phyloP scores from a whole-genome alignment of 2,329 filamentous ascomycete genomes.

The Lachnellula willkommii region DNA sequence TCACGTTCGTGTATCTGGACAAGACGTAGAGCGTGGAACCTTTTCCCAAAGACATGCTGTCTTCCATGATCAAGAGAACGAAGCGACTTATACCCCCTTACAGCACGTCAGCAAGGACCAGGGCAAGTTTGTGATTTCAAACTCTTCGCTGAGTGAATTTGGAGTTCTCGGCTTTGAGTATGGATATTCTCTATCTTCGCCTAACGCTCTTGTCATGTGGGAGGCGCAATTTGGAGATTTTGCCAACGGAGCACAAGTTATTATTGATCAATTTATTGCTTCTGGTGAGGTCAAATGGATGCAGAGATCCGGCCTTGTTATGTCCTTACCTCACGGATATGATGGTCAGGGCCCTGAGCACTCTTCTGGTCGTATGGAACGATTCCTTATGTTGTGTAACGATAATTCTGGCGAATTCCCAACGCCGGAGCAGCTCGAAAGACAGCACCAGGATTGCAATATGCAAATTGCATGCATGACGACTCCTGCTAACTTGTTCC shows the following conservation, averaged over 20 bases:
- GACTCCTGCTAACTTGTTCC: constrained; percentile 93
- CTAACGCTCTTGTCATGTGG: constrained; percentile 98
- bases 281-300: constrained; percentile 99
- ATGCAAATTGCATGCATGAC: constrained; percentile 99
- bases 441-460: constrained; percentile 99
- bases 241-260: constrained; percentile 98
- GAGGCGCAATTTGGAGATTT: constrained; percentile 99
- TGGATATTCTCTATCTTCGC: constrained; percentile 93
- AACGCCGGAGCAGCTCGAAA: constrained; percentile 77
- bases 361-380: constrained; percentile 94
- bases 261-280: constrained; percentile 98
- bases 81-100: constrained; percentile 87
- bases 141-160: constrained; percentile 75
- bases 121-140: constrained; percentile 92
- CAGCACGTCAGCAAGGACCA: constrained; percentile 87
- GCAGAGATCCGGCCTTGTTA: constrained; percentile 91
- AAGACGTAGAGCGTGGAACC: constrained; percentile 98
- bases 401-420: constrained; percentile 96
- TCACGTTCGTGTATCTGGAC: constrained; percentile 94
- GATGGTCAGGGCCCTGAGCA: constrained; percentile 98
- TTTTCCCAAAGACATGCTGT: constrained; percentile 98
- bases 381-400: constrained; percentile 94
- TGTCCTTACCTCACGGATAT: constrained; percentile 95
- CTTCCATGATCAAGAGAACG: constrained; percentile 93
- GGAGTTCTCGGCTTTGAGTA: constrained; percentile 92